phyloP scores from a whole-genome alignment of 2,329 filamentous ascomycete species.

The Aspergillus persii region DNA sequence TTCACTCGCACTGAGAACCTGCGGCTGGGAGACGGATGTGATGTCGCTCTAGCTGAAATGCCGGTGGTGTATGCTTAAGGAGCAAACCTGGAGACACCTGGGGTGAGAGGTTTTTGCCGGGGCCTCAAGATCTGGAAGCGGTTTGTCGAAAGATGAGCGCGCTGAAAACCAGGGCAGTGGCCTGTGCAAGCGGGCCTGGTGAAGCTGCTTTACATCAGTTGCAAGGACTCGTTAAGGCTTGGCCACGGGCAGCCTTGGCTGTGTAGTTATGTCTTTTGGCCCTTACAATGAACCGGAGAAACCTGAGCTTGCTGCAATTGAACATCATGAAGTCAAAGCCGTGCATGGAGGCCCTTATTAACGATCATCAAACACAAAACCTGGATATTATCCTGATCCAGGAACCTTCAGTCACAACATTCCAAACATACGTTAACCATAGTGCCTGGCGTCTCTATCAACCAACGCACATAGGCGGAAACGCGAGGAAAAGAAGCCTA shows the following conservation, averaged over 20 bases:
- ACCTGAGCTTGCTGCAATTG: conserved; percentile 61
- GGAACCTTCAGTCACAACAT: conserved; percentile 16
- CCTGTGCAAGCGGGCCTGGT: conserved; percentile 10
- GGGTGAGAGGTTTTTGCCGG: conserved; percentile 2
- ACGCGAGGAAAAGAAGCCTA: conserved; percentile 18
- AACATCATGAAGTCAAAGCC: conserved; percentile 23
- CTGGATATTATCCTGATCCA: conserved; percentile 25
- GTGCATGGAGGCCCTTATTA: conserved; percentile 29
- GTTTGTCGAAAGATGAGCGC: conserved; percentile 3
- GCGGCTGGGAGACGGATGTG: neutral
- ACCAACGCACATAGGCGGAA: conserved; percentile 14
- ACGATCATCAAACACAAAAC: conserved; percentile 21
- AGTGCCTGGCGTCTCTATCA: conserved; percentile 25
- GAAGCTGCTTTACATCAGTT: conserved; percentile 8
- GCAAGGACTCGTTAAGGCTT: conserved; percentile 5
- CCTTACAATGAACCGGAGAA: conserved; percentile 68
- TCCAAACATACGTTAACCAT: conserved; percentile 22
- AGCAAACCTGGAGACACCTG: conserved; percentile 3
- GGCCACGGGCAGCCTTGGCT: conserved; percentile 10
- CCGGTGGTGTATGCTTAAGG: conserved; percentile 2
- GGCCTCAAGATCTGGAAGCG: conserved; percentile 11
- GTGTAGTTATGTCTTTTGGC: conserved; percentile 7
- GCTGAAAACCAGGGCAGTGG: conserved; percentile 12
- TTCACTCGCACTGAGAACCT: conserved; percentile 1
- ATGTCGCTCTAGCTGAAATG: neutral